Percentiles rank a stretch among this genome's conserved stretches.
These are phyloP conservation scores for Cenchrus fungigraminus DNA, from an alignment of 176 grass and related monocot genomes.

Conservation along the genomic window DNA sequence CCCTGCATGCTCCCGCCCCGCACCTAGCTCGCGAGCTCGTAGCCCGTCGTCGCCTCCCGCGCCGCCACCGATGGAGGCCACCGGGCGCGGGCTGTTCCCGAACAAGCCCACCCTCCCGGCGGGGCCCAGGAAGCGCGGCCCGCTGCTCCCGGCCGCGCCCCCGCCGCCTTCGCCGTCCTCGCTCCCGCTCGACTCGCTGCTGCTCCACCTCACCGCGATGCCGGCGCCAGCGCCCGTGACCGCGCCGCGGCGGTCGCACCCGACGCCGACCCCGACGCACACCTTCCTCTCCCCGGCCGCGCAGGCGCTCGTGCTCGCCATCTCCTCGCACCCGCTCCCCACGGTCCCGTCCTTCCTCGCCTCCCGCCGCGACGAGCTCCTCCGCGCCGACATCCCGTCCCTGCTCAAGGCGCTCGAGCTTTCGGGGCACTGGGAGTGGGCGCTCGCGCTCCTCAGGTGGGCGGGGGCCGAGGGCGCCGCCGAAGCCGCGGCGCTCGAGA, in stretches of 20 bases:
- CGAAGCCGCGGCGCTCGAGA: constrained; percentile 60
- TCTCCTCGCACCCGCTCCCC: constrained; percentile 32
- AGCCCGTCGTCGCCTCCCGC: neutral
- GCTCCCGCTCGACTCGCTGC: constrained; percentile 77
- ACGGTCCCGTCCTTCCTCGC: constrained; percentile 37
- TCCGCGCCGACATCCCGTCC: constrained; percentile 43
- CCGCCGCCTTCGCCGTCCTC: constrained; percentile 44
- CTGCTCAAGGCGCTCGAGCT: constrained; percentile 64
- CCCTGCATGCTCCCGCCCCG: neutral
- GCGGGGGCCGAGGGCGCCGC: constrained; percentile 39
- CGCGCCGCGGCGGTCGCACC: constrained; percentile 17
- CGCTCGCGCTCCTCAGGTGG: constrained; percentile 69
- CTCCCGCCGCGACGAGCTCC: constrained; percentile 43
- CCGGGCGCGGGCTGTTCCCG: constrained; percentile 49
- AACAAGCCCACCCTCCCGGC: constrained; percentile 69
- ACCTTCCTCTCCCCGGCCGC: constrained; percentile 51
- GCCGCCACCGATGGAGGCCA: constrained; percentile 62
- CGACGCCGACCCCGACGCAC: constrained; percentile 27
- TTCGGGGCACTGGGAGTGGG: constrained; percentile 69
- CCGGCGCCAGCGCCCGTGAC: neutral
- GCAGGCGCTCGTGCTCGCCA: constrained; percentile 32
- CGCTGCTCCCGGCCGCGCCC: constrained; percentile 39
- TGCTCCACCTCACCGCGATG: constrained; percentile 66
- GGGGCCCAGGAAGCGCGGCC: constrained; percentile 18
- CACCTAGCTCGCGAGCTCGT: constrained; percentile 11